These are phyloP conservation scores for Eucalyptus fibrosa DNA, from an alignment of 345 rosid species.

Conservation along the genomic window DNA sequence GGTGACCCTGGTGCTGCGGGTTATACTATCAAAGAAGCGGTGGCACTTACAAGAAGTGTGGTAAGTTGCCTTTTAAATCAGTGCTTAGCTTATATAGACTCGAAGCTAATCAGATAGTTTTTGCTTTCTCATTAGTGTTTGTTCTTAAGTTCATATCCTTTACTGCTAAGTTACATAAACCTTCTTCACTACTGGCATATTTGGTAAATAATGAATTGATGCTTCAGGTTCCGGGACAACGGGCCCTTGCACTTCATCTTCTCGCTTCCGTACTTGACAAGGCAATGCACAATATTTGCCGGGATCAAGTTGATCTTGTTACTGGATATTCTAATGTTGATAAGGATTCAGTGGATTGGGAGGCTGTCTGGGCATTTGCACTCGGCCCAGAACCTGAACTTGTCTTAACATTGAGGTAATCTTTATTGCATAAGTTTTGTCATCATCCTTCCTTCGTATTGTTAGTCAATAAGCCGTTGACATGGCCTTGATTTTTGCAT, in stretches of 20 bases:
- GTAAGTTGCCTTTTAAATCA: constrained; percentile 22
- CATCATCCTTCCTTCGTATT: background rate
- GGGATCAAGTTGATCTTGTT: constrained; percentile 26
- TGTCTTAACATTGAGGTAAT: constrained; percentile 70
- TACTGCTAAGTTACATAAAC: background rate
- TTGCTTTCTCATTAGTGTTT: background rate
- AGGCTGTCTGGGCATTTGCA: constrained; percentile 88
- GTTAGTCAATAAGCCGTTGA: background rate
- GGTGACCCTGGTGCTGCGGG: constrained; percentile 94
- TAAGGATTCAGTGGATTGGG: constrained; percentile 53
- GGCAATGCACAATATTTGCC: constrained; percentile 32
- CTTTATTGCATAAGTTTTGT: background rate
- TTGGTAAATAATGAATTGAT: background rate
- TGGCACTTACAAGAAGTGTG: constrained; percentile 70
- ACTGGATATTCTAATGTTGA: constrained; percentile 5
- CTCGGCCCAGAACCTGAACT: constrained; percentile 97
- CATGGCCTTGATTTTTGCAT: background rate
- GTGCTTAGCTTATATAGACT: background rate
- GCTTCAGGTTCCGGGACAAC: constrained; percentile 77
- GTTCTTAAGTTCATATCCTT: background rate
- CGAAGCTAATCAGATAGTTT: background rate
- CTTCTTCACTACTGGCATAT: background rate
- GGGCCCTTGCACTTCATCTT: constrained; percentile 64
- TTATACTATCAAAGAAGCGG: constrained; percentile 81
- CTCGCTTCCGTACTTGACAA: constrained; percentile 70